phyloP scores from a whole-genome alignment of 306 rosid species.

The Dryas alaskensis region DNA sequence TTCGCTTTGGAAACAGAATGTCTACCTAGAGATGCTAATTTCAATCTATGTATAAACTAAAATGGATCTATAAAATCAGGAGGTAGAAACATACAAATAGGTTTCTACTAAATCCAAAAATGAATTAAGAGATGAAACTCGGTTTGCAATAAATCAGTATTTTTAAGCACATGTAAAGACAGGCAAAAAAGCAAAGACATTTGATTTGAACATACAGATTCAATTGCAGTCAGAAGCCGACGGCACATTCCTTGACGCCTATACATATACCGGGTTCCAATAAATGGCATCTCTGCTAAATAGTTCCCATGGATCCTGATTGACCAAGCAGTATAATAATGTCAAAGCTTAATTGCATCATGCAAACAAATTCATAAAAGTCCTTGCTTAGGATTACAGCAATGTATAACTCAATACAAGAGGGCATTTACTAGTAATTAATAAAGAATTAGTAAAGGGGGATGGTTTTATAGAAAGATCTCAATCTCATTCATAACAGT shows the following conservation, averaged over 20 bases:
- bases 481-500: neutral
- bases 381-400: neutral
- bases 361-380: neutral
- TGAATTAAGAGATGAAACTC: neutral
- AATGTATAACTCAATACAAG: neutral
- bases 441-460: neutral
- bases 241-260: constrained; percentile 98
- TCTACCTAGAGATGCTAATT: neutral
- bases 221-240: constrained; percentile 74
- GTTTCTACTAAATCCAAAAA: neutral
- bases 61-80: neutral
- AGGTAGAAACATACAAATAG: neutral
- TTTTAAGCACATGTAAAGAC: neutral
- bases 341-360: constrained; percentile 20
- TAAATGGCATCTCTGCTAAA: constrained; percentile 95
- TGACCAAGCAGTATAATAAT: constrained; percentile 28
- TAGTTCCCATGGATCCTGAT: constrained; percentile 80
- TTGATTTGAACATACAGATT: constrained; percentile 50
- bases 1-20: neutral
- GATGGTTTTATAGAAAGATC: neutral
- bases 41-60: neutral
- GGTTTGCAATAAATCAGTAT: neutral
- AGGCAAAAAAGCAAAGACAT: constrained; percentile 17
- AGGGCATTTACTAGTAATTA: neutral
- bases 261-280: constrained; percentile 86